Evolutionary conservation across 306 rosid genomes (phyloP), one percentile per base, ranked within the genome.

Genomic region (Inga oerstediana): DNA sequence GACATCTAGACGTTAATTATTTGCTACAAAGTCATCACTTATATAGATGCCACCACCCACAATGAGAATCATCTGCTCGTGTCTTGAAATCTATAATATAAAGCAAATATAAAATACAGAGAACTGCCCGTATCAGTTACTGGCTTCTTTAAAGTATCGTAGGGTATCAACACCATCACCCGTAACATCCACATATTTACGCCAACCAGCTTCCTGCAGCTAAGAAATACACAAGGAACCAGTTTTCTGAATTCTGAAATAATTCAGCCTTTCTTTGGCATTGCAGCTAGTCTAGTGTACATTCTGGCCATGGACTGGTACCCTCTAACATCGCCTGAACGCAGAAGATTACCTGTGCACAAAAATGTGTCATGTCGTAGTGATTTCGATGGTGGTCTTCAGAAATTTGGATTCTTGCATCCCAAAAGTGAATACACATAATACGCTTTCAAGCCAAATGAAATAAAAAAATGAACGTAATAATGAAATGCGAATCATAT

Each of bases 261-360:
- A 37, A 83, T 79, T 93, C 90, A 97, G 66, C 98, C 99, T 83
- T 97, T 97, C 89, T 97, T 94, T 65, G 98, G 97, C 97, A 97
- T 97, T 81, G 97, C 97, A 15, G 99, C 99, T 51, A 94, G 97
- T 87, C 94, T 91, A 16, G 98, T 88, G 86, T 94, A 97, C 99
- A 97, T 97, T 85, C 92, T 91, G 78, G 99, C 99, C 99, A 94
- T 97, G 77, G 99, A 94, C 79, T 89, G 95, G 82, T 73, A 91
- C 56, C 99, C 99, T 88, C 92, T 90, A 76, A 88, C 87, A 77
- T 96, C 99, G 22, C 99, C 98, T 0, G 98, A 88, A 27, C 97
- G 97, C 85, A 97, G 85, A 84, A 97, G 98, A 88, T 97, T 97
- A 49, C 99, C 99, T 97, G 82, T 78, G 44, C 66, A 14, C 75